phyloP scores from a whole-genome alignment of 2,329 filamentous ascomycete genomes.

The Penicillium sp. region DNA sequence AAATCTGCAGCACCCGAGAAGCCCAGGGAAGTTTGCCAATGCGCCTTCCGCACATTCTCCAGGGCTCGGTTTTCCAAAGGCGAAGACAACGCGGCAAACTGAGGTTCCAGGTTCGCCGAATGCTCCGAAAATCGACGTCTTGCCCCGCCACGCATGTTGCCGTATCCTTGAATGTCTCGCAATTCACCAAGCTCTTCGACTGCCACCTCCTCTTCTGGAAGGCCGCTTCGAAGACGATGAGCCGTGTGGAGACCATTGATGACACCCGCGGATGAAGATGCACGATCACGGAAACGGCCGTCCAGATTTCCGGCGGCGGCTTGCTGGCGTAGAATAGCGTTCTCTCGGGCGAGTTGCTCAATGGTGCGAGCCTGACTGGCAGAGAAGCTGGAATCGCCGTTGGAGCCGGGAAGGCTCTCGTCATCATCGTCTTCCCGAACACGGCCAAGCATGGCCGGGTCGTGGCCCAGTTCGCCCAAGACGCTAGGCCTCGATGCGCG shows the following conservation, averaged over 20 bases:
- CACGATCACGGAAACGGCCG: constrained; percentile 35
- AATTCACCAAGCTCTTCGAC: constrained; percentile 43
- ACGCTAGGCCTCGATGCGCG: constrained; percentile 61
- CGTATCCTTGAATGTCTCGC: constrained; percentile 36
- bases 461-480: constrained; percentile 42
- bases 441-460: constrained; percentile 42
- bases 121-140: constrained; percentile 43
- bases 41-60: constrained; percentile 43
- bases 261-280: constrained; percentile 37
- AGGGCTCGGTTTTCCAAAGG: constrained; percentile 39
- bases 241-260: constrained; percentile 27
- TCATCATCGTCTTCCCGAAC: constrained; percentile 47
- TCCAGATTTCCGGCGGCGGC: constrained; percentile 39
- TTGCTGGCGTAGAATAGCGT: constrained; percentile 43
- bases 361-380: constrained; percentile 41
- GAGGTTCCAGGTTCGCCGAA: constrained; percentile 37
- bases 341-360: constrained; percentile 44
- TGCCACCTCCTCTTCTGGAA: constrained; percentile 42
- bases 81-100: constrained; percentile 32
- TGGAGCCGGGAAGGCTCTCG: constrained; percentile 35
- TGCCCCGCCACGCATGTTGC: constrained; percentile 32
- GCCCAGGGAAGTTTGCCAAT: constrained; percentile 48
- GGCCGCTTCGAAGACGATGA: constrained; percentile 37
- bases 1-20: constrained; percentile 43
- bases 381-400: constrained; percentile 33